Evolutionary conservation across 1,139 yeast genomes (phyloP).

Genomic region (Taiozyma sp.): DNA sequence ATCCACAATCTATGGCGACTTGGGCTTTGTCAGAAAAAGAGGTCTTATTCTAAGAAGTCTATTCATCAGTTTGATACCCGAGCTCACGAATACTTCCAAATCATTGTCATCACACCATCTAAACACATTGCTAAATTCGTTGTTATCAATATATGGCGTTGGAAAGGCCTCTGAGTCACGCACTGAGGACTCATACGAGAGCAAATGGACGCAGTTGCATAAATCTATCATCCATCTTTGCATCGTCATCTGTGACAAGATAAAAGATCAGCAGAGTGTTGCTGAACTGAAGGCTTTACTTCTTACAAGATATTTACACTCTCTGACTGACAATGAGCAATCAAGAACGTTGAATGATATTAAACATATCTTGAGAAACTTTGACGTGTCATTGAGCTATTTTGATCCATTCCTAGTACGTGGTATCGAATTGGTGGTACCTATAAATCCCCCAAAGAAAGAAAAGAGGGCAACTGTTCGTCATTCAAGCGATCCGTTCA

Average conservation of each 20-base stretch:
- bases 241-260: conserved; percentile 45
- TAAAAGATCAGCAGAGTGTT: conserved; percentile 42
- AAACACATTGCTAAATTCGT: conserved; percentile 33
- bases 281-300: conserved; percentile 45
- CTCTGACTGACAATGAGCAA: conserved; percentile 47
- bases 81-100: conserved; percentile 21
- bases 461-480: conserved; percentile 5
- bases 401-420: conserved; percentile 73
- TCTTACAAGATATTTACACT: conserved; percentile 49
- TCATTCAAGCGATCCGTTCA: conserved; percentile 27
- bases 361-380: conserved; percentile 21
- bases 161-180: conserved; percentile 23
- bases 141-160: conserved; percentile 41
- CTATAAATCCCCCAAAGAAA: conserved; percentile 20
- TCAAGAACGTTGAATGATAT: conserved; percentile 23
- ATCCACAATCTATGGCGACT: conserved; percentile 56
- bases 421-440: conserved; percentile 34
- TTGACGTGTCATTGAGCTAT: conserved; percentile 32
- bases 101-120: conserved; percentile 20
- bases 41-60: conserved; percentile 64
- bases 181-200: conserved; percentile 18
- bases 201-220: conserved; percentile 55
- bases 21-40: conserved; percentile 61
- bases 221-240: conserved; percentile 53
- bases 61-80: conserved; percentile 46